Conservation (phyloP, 73 alveolate species). For the Paramecium biaurelia region DNA sequence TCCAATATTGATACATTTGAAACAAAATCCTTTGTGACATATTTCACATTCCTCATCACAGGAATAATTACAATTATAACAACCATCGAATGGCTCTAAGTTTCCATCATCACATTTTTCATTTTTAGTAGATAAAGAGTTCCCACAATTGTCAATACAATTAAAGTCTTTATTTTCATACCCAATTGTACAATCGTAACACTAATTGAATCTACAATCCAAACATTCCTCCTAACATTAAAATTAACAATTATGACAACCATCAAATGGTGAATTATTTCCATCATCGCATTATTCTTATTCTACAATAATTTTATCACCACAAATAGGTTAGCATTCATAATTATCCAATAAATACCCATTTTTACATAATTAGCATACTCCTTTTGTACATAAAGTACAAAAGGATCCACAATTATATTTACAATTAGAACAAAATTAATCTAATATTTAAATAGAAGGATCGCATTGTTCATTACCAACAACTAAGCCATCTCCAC, state of each 20-base stretch:
- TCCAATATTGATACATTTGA: background rate
- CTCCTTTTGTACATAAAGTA: background rate
- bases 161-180: background rate
- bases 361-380: background rate
- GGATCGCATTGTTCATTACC: background rate
- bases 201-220: background rate
- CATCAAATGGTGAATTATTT: background rate
- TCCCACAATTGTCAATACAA: background rate
- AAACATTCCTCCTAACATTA: background rate
- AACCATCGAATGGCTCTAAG: background rate
- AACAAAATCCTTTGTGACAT: background rate
- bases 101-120: background rate
- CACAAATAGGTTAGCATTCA: background rate
- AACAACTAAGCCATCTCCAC: background rate
- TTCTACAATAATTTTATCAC: background rate
- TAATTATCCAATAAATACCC: background rate
- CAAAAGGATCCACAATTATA: background rate
- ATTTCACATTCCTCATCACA: constrained; percentile 35
- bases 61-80: background rate
- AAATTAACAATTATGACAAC: background rate
- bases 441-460: background rate
- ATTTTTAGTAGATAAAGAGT: background rate
- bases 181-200: background rate
- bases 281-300: constrained; percentile 15
- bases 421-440: background rate